Base-by-base conservation (phyloP, 2,329 filamentous ascomycete species). In the Grosmannia huntii region DNA sequence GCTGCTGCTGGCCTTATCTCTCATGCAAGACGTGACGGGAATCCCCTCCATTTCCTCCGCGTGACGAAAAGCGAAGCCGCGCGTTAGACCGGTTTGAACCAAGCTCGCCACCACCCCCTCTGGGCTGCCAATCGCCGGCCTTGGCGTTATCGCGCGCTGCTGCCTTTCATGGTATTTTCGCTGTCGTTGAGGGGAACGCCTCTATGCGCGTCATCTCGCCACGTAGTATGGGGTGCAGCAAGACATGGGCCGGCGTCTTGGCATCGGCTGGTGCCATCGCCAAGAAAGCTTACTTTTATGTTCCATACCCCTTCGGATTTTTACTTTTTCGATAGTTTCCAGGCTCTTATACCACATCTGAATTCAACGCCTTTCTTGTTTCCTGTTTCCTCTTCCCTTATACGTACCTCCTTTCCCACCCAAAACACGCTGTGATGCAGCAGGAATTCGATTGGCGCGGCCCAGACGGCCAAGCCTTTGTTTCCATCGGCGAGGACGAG, bases 91-190 rank as follows among this genome's bases (percentile, higher is more conserved):
- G 36, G 14, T 14, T 38, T 14, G 4, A 38, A 38, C 2, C 36
- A 38, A 16, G 12, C 36, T 38, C 36, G 36, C 36, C 12, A 14
- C 36, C 36, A 38, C 36, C 36, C 36, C 36, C 16, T 14, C 16
- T 14, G 12, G 36, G 33, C n/a, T 5, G 53, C 60, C 60, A 62
- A 62, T 60, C 54, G 60, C n/a, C 12, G 38, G 60, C 59, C 60
- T 60, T 62, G 60, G 60, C 58, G 58, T 60, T 60, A 62, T 62
- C 60, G 54, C 38, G 28, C 14, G n/a, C 21, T 16, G 27, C 27
- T n/a, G n/a, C n/a, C n/a, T n/a, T n/a, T n/a, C n/a, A n/a, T n/a
- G n/a, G n/a, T 7, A 4, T 28, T 28, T 28, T 28, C 27, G 27
- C 4, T 28, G 27, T 28, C 44, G 3, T n/a, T 21, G 44, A 4